Evolutionary conservation across 2,329 filamentous ascomycete genomes (phyloP), one percentile per base, ranked within the genome.

Genomic region (Diaporthe humulicola): DNA sequence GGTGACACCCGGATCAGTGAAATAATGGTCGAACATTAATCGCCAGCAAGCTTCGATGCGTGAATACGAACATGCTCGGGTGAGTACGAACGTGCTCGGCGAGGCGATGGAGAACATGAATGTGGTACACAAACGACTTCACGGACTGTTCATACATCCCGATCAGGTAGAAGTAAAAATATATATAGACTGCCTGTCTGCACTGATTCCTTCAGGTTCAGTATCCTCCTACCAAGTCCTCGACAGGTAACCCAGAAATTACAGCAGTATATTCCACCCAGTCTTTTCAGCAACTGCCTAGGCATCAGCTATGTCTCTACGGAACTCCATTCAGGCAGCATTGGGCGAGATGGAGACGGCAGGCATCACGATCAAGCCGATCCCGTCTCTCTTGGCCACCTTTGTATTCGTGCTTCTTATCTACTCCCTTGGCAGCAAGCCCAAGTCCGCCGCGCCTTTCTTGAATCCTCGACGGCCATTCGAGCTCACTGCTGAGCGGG

Each of bases 381-480:
- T 66, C 6, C 40, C 60, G 19, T 66, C 48, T 9, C 17, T 66
- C 10, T 22, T 66, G 17, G 60, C 28, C 28, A 66, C 60, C 2
- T 66, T 66, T 10, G 14, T 66, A 3, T 66, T 66, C 40, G 28
- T 50, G 17, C 19, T 33, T 10, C 25, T 66, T 1, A 42, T 50
- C 42, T 66, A 48, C 40, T 66, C 60, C n/a, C 42, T 66, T 22
- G 19, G 42, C 60, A 64, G 17, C n/a, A 66, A 48, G 8, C 60
- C 60, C 28, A 66, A 66, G 42, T 50, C 60, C 1, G 28, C 48
- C 12, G 60, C 28, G 42, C 60, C 60, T 2, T 30, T 66, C 28
- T 36, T 48, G 60, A 66, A 66, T 14, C 60, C 60, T 7, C 40
- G 40, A n/a, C 40, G 48, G 25, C 9, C 60, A 15, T 36, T 66